Evolutionary conservation across 2,329 filamentous ascomycete genomes (phyloP).

Genomic region (Aspergillus unguis): DNA sequence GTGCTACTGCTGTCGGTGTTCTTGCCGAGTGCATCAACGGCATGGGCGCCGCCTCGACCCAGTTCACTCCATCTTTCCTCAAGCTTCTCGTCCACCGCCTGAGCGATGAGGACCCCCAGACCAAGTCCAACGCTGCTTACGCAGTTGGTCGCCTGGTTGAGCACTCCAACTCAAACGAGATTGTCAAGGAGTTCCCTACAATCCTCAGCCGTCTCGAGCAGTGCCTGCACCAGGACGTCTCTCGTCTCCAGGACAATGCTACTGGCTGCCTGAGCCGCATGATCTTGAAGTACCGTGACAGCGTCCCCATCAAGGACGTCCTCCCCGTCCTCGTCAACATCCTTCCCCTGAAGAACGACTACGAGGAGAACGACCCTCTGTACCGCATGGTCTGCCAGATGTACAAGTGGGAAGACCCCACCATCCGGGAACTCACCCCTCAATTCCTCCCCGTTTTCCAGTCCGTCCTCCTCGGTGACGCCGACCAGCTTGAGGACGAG

Average conservation of each 20-base stretch:
- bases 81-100: conserved; percentile 82
- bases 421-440: conserved; percentile 45
- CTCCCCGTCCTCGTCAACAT: conserved; percentile 75
- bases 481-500: conserved; percentile 48
- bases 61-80: conserved; percentile 72
- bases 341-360: conserved; percentile 88
- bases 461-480: conserved; percentile 44
- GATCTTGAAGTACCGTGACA: conserved; percentile 84
- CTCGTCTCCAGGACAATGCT: conserved; percentile 86
- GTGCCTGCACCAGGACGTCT: conserved; percentile 71
- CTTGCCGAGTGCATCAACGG: conserved; percentile 86
- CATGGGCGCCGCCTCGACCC: conserved; percentile 77
- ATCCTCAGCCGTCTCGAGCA: conserved; percentile 86
- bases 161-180: conserved; percentile 71
- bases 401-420: conserved; percentile 53
- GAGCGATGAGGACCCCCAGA: conserved; percentile 82
- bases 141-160: conserved; percentile 80
- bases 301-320: conserved; percentile 74
- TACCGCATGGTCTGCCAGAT: conserved; percentile 87
- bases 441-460: conserved; percentile 48
- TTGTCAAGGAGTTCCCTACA: conserved; percentile 69
- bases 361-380: conserved; percentile 91
- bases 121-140: conserved; percentile 93
- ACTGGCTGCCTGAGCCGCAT: conserved; percentile 87
- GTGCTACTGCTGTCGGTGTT: conserved; percentile 84